Base-by-base conservation (phyloP, 2,329 filamentous ascomycete genomes). In the Penicillium sp. region DNA sequence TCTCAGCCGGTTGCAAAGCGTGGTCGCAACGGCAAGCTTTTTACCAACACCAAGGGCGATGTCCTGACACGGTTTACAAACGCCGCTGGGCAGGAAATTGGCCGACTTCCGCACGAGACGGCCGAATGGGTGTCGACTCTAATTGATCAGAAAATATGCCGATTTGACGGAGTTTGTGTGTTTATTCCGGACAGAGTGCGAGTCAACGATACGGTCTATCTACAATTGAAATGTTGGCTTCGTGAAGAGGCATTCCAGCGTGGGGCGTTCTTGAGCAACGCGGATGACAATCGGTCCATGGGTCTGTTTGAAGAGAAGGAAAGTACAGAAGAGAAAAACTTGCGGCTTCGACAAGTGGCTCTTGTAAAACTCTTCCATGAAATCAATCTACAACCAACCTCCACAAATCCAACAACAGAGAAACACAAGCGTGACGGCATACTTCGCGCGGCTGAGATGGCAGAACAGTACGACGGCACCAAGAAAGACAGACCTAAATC, bases 1-100 rank as follows among this genome's bases (percentile, higher is more conserved):
- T 82, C 86, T 26, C 83, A 86, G 52, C 77, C 79, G 9, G 76
- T 80, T 72, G 54, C 55, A 50, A 76, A 61, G 69, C 64, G 47
- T 60, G 73, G 58, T 74, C 76, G 68, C 64, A 69, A 61, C 52
- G 72, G 70, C 52, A 76, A 68, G 56, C 55, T 66, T 41, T 63
- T 66, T 48, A 61, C 72, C 0, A 80, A 82, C 34, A 83, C 82
- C 59, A 83, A 87, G 41, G 79, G 84, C 18, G 93, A 98, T 71
- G 83, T 95, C 5, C 80, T 98, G 51, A 94, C 97, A 26, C 83
- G 93, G 1, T 97, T 98, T 62, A 95, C 87, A 0, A 94, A 89
- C 60, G 68, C 76, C 8, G 78, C 73, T 44, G 90, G 90, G 0
- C 82, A 84, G 46, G 93, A 98, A 66, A 79, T 98, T 41, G 93